Percentiles rank a stretch among this genome's conserved stretches.
These are phyloP conservation scores for Lyophyllum shimeji DNA, from an alignment of 768 basidiomycete species.

Conservation along the genomic window DNA sequence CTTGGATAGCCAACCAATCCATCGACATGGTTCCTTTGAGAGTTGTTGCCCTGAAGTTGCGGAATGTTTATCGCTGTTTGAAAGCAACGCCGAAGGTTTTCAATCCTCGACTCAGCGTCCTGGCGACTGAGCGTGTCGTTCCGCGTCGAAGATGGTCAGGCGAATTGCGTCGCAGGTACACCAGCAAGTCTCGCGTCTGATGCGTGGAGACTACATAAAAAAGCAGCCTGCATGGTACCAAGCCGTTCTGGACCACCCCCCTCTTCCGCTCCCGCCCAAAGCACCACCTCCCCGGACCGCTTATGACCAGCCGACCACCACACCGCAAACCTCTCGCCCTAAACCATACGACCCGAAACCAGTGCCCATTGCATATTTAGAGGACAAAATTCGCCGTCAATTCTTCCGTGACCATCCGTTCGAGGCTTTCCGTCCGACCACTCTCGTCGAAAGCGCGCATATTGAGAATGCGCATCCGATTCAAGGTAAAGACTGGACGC, in stretches of 20 bases:
- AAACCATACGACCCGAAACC: constrained; percentile 46
- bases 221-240: constrained; percentile 80
- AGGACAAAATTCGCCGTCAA: constrained; percentile 83
- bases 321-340: constrained; percentile 27
- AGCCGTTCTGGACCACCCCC: constrained; percentile 86
- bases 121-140: neutral
- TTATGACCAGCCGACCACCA: constrained; percentile 42
- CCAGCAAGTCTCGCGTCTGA: constrained; percentile 79
- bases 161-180: constrained; percentile 87
- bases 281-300: constrained; percentile 56
- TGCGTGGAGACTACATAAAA: constrained; percentile 62
- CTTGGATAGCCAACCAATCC: no score
- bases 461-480: constrained; percentile 59
- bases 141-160: constrained; percentile 56
- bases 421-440: constrained; percentile 83
- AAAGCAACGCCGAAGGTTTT: neutral
- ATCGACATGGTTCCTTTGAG: no score
- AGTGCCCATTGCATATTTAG: constrained; percentile 68
- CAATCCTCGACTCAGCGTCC: neutral
- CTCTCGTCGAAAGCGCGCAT: constrained; percentile 68
- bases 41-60: neutral
- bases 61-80: constrained; percentile 6
- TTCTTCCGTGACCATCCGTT: constrained; percentile 98
- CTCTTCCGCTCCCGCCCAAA: constrained; percentile 79
- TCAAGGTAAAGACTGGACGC: constrained; percentile 67